Base-by-base conservation (phyloP, 805 yeast species). In the Candida nemodendra region DNA sequence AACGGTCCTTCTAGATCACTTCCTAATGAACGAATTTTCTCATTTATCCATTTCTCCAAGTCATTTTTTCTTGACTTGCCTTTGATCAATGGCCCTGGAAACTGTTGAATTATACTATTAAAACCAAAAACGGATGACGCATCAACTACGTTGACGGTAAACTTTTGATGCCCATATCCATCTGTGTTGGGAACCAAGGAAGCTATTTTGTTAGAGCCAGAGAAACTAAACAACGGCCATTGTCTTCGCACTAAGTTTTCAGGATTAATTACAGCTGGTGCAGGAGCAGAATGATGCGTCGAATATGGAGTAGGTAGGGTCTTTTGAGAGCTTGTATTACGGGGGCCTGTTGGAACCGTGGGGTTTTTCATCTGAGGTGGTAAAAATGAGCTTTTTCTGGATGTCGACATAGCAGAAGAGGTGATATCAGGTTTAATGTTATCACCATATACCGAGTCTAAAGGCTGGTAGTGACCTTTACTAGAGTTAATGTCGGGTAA, bases 151-250 rank as follows among this genome's bases (percentile, higher is more conserved):
- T 64, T 64, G 5, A 82, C 50, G 2, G 49, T 50, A 14, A 56
- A 51, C 27, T 51, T 50, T 9, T 59, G 53, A 33, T 51, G 57
- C 11, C 62, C 64, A 42, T 58, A 65, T n/a, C 63, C 61, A 48
- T 59, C 55, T 24, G 65, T 59, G 2, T 64, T 47, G 5, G 81
- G 78, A 30, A 76, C 53, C 39, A 72, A 65, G 25, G 66, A 66
- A 3, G 73, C 70, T 14, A 74, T 51, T 31, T 65, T 71, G 5
- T 63, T 59, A 3, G 77, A 67, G 15, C 62, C 64, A 18, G 77
- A 67, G 84, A 93, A 88, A 41, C 73, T 69, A 56, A 86, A 83
- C 23, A 88, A 55, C 0, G 96, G 95, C 61, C 83, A 84, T 54
- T 85, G 95, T 38, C 84, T 69, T 32, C 65, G 61, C 17, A 69